phyloP scores from a whole-genome alignment of 164 flowering plant species.

The Warburgia ugandensis region DNA sequence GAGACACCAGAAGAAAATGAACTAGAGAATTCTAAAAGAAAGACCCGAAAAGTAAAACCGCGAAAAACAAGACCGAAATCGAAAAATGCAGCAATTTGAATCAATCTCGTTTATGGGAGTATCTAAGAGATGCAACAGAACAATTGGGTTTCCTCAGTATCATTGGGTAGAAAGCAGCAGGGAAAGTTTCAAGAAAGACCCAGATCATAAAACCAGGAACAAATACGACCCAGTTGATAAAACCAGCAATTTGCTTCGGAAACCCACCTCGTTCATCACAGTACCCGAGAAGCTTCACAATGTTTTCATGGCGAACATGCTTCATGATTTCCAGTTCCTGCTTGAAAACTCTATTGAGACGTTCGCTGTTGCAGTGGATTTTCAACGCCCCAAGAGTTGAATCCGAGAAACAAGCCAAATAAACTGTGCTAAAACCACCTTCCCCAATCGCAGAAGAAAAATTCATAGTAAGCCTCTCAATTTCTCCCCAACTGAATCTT shows the following conservation, averaged over 20 bases:
- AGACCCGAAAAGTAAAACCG: too few species aligned
- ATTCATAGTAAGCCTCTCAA: slow-evolving; percentile 31
- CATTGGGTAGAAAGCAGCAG: too few species aligned
- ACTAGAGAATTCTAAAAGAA: too few species aligned
- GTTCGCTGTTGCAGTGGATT: slow-evolving; percentile 40
- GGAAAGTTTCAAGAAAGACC: too few species aligned
- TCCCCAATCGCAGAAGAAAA: slow-evolving; percentile 47
- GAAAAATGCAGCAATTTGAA: too few species aligned
- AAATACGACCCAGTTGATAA: too few species aligned
- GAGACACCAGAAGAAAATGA: too few species aligned
- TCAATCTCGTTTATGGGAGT: too few species aligned
- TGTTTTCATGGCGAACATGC: slow-evolving; percentile 38
- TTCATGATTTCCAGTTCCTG: slow-evolving; percentile 54
- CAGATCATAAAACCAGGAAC: too few species aligned
- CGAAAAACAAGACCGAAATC: too few species aligned
- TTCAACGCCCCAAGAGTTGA: slow-evolving; percentile 48
- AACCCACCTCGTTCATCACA: slow-evolving; percentile 44
- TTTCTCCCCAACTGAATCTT: slow-evolving; percentile 51
- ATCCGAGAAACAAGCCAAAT: slow-evolving; percentile 34
- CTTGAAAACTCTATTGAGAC: slow-evolving; percentile 42
- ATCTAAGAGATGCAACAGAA: not conserved
- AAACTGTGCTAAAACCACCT: slow-evolving; percentile 76
- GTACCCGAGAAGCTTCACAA: slow-evolving; percentile 63
- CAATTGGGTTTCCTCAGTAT: too few species aligned
- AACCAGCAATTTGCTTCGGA: not conserved